Base-by-base conservation (phyloP, 1,139 yeast genomes). In the Saccharomycopsis hybrid region DNA sequence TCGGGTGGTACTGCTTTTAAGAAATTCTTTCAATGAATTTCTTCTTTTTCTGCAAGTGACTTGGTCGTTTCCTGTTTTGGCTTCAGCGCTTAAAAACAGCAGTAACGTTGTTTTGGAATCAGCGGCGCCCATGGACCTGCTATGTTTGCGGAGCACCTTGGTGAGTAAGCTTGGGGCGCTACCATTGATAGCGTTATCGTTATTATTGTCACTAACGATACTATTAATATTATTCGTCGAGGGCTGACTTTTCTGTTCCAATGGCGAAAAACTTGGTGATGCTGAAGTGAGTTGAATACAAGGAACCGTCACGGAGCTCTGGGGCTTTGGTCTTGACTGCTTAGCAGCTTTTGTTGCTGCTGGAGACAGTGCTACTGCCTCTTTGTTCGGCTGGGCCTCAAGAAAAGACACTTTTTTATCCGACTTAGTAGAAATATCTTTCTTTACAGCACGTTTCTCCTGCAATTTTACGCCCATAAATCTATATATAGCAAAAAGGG, bases 21-120 rank as follows among this genome's bases (percentile, higher is more conserved):
- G 32, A 48, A 51, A 46, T n/a, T 48, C 54, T 32, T 39, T 48
- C 11, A 51, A 44, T 28, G 54, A 51, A 35, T 51, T 51, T 30
- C 47, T 38, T 41, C 54, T 39, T 28, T 36, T 41, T 7, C 39
- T 9, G 24, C 39, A n/a, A n/a, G n/a, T n/a, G n/a, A n/a, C n/a
- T n/a, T n/a, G n/a, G n/a, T n/a, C n/a, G n/a, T n/a, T n/a, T n/a
- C n/a, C n/a, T n/a, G n/a, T n/a, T n/a, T n/a, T n/a, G n/a, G n/a
- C 39, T 9, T 5, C 35, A 11, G 9, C 43, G 37, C 7, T 18
- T n/a, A n/a, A n/a, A n/a, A n/a, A n/a, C 33, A 31, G 8, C 33
- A 31, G 33, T 9, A 36, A 5, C 13, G 13, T 36, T 36, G 39
- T 8, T 31, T 31, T 8, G 2, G 43, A 38, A 25, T 48, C 48